Conservation (phyloP, 768 basidiomycete genomes). For the Candolleomyces efflorescens region DNA sequence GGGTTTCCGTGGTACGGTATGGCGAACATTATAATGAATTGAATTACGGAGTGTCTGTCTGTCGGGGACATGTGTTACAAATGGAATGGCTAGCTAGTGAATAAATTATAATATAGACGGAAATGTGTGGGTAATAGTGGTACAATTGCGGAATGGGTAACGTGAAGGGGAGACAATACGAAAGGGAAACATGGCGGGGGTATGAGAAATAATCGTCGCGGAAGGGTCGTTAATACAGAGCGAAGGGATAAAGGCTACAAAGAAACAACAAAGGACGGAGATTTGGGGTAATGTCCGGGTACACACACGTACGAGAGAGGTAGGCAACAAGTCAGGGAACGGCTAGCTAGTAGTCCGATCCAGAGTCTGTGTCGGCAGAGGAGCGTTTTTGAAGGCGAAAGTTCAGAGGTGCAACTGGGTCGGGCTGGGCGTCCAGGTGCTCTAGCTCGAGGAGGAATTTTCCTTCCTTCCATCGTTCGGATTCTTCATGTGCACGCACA, state of each 20-base stretch:
- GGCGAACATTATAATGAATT: too few relatives aligned
- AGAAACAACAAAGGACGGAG: background rate
- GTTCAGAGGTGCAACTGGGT: slow-evolving; percentile 13
- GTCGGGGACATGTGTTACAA: background rate
- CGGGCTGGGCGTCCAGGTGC: slow-evolving; percentile 31
- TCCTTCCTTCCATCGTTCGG: slow-evolving; percentile 64
- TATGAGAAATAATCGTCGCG: background rate
- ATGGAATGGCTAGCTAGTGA: background rate
- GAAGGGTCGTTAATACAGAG: background rate
- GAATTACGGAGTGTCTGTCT: too few relatives aligned
- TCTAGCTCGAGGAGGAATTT: slow-evolving; percentile 56
- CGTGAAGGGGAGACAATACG: background rate
- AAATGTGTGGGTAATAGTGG: background rate
- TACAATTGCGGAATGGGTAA: background rate
- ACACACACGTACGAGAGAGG: background rate
- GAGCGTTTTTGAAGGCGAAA: slow-evolving; percentile 15
- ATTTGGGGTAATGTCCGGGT: background rate
- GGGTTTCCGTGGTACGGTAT: too few relatives aligned
- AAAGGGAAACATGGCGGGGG: background rate
- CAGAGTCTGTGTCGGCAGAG: slow-evolving; percentile 30
- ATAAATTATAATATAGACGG: background rate
- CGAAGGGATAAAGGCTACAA: background rate
- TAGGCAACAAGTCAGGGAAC: slow-evolving; percentile 8
- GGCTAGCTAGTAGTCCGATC: slow-evolving; percentile 24
- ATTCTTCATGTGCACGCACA: slow-evolving; percentile 47